Evolutionary conservation across 169 alveolate species (phyloP).

Genomic region (Cryptosporidium bovis): DNA sequence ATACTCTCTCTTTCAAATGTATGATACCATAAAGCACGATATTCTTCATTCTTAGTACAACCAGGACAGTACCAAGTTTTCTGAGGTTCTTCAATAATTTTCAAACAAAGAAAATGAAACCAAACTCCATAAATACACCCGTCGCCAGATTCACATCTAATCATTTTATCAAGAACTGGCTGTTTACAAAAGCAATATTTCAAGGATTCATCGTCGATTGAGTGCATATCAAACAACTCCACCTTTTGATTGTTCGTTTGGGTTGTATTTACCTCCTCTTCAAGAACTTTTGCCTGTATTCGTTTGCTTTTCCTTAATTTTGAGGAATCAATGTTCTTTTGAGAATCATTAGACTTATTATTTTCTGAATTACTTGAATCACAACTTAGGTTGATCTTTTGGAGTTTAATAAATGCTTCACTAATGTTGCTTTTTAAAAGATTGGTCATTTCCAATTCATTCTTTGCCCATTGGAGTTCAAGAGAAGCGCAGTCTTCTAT

Average conservation of each 20-base stretch:
- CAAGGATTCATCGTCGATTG: slow-evolving; percentile 31
- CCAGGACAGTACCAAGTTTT: slow-evolving; percentile 72
- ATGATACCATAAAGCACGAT: slow-evolving; percentile 64
- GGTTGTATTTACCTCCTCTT: slow-evolving; percentile 24
- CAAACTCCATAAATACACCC: slow-evolving; percentile 66
- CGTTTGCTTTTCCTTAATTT: slow-evolving; percentile 68
- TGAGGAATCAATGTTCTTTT: background rate
- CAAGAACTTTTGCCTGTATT: slow-evolving; percentile 67
- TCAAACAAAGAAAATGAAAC: slow-evolving; percentile 65
- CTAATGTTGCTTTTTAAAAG: slow-evolving; percentile 43
- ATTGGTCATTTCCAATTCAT: slow-evolving; percentile 55
- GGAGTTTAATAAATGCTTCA: slow-evolving; percentile 67
- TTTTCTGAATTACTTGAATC: background rate
- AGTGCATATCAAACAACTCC: slow-evolving; percentile 42
- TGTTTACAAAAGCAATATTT: slow-evolving; percentile 65
- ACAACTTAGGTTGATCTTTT: slow-evolving; percentile 15
- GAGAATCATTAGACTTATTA: slow-evolving; percentile 29
- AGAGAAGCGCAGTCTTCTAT: slow-evolving; percentile 30
- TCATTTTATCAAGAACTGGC: slow-evolving; percentile 69
- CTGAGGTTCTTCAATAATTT: slow-evolving; percentile 60
- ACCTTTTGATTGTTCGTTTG: slow-evolving; percentile 23
- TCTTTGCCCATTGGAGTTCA: slow-evolving; percentile 40
- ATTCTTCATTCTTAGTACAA: slow-evolving; percentile 40
- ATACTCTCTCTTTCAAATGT: slow-evolving; percentile 25
- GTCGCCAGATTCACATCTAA: slow-evolving; percentile 62